Conservation (phyloP, 805 yeast species). For the Candida nonsorbophila region DNA sequence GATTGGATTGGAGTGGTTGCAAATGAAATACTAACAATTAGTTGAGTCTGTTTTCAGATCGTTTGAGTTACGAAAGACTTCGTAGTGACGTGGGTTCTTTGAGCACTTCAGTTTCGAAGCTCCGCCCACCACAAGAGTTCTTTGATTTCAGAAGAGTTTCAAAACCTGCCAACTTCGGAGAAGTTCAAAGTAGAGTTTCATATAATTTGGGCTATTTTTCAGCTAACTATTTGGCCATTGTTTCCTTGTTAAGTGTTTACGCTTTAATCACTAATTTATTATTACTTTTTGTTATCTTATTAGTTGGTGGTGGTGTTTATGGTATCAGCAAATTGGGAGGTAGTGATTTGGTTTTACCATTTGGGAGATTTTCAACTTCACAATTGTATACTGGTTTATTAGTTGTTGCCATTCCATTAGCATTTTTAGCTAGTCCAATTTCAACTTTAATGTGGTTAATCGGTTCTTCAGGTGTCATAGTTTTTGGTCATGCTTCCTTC, state of each 20-base stretch:
- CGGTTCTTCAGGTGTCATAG: conserved; percentile 75
- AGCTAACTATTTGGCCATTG: conserved; percentile 76
- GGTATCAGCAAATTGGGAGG: conserved; percentile 81
- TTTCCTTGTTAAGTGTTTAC: conserved; percentile 70
- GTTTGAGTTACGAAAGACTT: conserved; percentile 26
- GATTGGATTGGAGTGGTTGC: neutral
- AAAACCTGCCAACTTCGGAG: conserved; percentile 86
- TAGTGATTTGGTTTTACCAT: conserved; percentile 71
- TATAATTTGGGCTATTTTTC: conserved; percentile 85
- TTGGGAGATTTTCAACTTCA: conserved; percentile 66
- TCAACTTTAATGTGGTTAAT: conserved; percentile 88
- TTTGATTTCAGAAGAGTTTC: conserved; percentile 86
- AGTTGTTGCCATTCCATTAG: conserved; percentile 72
- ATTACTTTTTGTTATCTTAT: conserved; percentile 71
- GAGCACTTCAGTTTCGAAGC: conserved; percentile 59
- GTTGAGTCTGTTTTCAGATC: conserved; percentile 11
- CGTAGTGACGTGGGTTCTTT: conserved; percentile 47
- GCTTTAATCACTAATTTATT: conserved; percentile 83
- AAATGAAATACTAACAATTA: conserved; percentile 2
- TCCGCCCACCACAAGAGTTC: conserved; percentile 90
- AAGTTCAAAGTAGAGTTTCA: conserved; percentile 80
- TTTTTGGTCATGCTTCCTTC: conserved; percentile 81
- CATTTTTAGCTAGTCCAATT: conserved; percentile 83
- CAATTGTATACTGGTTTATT: conserved; percentile 82
- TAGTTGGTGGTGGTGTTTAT: conserved; percentile 68